Base-by-base conservation (phyloP, 495 filamentous ascomycete genomes). In the Staphylotrichum tortipilum region DNA sequence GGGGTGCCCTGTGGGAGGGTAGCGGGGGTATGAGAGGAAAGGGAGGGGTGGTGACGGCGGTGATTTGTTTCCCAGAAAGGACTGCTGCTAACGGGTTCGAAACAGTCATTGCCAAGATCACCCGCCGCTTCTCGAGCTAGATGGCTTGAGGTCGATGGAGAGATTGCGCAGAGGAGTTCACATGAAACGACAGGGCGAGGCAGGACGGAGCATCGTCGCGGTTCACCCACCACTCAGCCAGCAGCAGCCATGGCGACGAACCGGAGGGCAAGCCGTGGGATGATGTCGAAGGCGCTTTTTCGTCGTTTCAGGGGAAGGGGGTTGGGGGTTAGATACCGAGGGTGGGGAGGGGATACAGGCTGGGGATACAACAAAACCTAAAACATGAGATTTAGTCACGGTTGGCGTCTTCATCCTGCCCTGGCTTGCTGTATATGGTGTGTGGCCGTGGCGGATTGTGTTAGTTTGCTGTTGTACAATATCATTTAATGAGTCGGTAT, bases 21-120 rank as follows among this genome's bases (percentile, higher is more conserved):
- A n/a, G n/a, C n/a, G n/a, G n/a, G n/a, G n/a, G n/a, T n/a, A n/a
- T n/a, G n/a, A n/a, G n/a, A n/a, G n/a, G n/a, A n/a, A n/a, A n/a
- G n/a, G n/a, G 28, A 18, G 12, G 11, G 11, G 15, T 43, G 28
- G 12, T 26, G 28, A 8, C 43, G 11, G 38, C n/a, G 22, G 42
- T 62, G 58, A n/a, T n/a, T n/a, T n/a, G n/a, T n/a, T n/a, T n/a
- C n/a, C n/a, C n/a, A n/a, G n/a, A n/a, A n/a, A n/a, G n/a, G n/a
- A n/a, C n/a, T n/a, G n/a, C n/a, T 35, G 38, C 42, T 44, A 50
- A 57, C 30, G 17, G 15, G 19, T 53, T 11, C 37, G 12, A 26
- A 57, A 33, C 54, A 97, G 91, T 97, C 68, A 92, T 97, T 66
- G 91, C 91, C 67, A 97, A 97, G 81, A 71, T 97, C 63, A 90